Evolutionary conservation across 148 eudicot species (phyloP).

Genomic region (Vaccinium macrocarpon): DNA sequence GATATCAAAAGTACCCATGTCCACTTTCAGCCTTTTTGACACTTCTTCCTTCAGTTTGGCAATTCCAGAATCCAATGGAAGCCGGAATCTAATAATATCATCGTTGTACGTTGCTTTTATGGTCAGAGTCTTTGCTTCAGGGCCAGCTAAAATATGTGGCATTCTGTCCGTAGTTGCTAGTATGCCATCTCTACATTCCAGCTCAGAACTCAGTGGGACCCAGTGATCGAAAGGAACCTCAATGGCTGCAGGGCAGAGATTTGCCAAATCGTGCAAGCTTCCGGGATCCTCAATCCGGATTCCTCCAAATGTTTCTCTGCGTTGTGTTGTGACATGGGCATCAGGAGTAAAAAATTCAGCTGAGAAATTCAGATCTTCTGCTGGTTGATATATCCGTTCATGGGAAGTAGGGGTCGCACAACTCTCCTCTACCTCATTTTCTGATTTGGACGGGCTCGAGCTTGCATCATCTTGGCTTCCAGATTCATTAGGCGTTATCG

Average conservation of each 20-base stretch:
- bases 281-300: conserved; percentile 62
- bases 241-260: conserved; percentile 39
- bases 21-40: conserved; percentile 16
- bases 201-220: conserved; percentile 24
- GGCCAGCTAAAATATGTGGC: conserved; percentile 34
- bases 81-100: conserved; percentile 7
- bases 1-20: conserved; percentile 14
- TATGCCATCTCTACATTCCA: conserved; percentile 25
- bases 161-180: conserved; percentile 25
- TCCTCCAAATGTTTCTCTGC: conserved; percentile 42
- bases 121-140: conserved; percentile 54
- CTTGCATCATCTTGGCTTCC: conserved; percentile 24
- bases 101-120: conserved; percentile 53
- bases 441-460: conserved; percentile 34
- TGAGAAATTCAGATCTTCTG: conserved; percentile 31
- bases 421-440: conserved; percentile 65
- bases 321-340: conserved; percentile 32
- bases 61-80: conserved; percentile 4
- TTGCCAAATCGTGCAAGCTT: conserved; percentile 66
- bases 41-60: conserved; percentile 16
- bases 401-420: conserved; percentile 74
- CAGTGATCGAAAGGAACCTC: conserved; percentile 38
- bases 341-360: conserved; percentile 38
- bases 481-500: conserved; percentile 16
- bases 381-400: conserved; percentile 33